phyloP scores from a whole-genome alignment of 352 stramenopile genomes.

The Globisporangium cystogenes region DNA sequence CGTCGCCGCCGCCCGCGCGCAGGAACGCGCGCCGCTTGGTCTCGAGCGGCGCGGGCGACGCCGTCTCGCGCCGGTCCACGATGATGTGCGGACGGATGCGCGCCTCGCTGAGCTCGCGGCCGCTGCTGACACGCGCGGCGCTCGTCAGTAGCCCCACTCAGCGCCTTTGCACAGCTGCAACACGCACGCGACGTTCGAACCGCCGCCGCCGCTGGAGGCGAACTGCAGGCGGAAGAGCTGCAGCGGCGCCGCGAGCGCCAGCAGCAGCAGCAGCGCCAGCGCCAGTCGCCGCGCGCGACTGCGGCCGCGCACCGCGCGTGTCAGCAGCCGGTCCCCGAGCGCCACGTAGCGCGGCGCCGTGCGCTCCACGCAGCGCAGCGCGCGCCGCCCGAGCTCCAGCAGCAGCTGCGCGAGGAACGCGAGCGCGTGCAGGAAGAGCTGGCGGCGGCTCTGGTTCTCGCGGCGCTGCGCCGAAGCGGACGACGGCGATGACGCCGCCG shows the following conservation, averaged over 20 bases:
- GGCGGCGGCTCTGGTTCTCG: constrained; percentile 25
- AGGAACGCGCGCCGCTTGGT: constrained; percentile 37
- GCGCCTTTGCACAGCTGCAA: neutral
- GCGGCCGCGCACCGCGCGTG: constrained; percentile 37
- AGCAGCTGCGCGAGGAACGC: constrained; percentile 43
- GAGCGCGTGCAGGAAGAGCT: constrained; percentile 30
- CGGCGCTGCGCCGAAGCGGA: neutral
- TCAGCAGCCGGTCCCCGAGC: constrained; percentile 42
- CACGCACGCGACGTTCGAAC: constrained; percentile 9
- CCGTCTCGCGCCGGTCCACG: constrained; percentile 27
- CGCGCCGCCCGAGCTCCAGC: constrained; percentile 36
- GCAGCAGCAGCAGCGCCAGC: constrained; percentile 28
- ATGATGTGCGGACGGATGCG: constrained; percentile 60
- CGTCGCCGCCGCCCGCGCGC: constrained; percentile 38
- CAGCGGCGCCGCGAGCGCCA: constrained; percentile 39
- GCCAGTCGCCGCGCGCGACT: constrained; percentile 33
- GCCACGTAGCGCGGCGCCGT: constrained; percentile 40
- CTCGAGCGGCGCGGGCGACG: constrained; percentile 3
- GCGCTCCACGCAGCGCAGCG: constrained; percentile 38
- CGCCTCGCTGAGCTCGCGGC: constrained; percentile 43
- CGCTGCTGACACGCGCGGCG: neutral
- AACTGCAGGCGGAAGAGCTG: constrained; percentile 38
- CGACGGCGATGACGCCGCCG: constrained; percentile 8
- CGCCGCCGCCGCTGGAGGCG: constrained; percentile 11
- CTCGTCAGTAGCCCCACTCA: neutral